These are phyloP conservation scores for Pugionium dolabratum DNA, from an alignment of 345 rosid genomes.

Conservation along the genomic window DNA sequence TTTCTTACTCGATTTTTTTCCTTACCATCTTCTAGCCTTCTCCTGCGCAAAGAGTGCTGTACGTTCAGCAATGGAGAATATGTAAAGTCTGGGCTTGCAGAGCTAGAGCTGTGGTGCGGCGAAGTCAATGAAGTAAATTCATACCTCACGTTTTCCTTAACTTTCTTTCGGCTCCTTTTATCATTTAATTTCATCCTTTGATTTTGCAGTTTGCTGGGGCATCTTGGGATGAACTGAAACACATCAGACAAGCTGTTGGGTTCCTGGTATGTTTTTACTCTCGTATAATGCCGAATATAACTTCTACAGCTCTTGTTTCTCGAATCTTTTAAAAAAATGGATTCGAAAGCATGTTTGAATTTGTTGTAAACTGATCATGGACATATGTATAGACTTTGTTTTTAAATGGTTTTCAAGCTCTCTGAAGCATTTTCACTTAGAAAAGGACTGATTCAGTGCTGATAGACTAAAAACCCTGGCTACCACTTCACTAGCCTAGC, in stretches of 20 bases:
- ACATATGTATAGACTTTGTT: background rate
- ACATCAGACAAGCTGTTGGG: constrained; percentile 96
- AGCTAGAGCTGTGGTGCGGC: constrained; percentile 95
- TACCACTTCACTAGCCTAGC: too few relatives aligned
- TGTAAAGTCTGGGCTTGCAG: constrained; percentile 96
- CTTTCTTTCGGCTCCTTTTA: background rate
- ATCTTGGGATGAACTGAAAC: constrained; percentile 99
- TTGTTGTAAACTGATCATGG: too few relatives aligned
- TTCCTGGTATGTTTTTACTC: constrained; percentile 69
- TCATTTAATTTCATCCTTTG: constrained; percentile 3
- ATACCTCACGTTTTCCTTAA: constrained; percentile 11
- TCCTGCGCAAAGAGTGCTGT: constrained; percentile 96
- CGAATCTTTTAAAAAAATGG: background rate
- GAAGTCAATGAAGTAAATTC: constrained; percentile 88
- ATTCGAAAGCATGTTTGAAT: background rate
- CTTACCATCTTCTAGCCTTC: constrained; percentile 58
- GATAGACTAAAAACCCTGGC: too few relatives aligned
- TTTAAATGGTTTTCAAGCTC: too few relatives aligned
- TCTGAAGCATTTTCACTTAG: too few relatives aligned
- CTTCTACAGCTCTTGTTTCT: background rate
- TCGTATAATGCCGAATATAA: too few relatives aligned
- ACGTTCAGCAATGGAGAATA: constrained; percentile 98
- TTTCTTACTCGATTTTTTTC: constrained; percentile 17
- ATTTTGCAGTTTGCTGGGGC: constrained; percentile 76
- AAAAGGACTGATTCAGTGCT: too few relatives aligned